Evolutionary conservation across 768 basidiomycete genomes (phyloP).

Genomic region (Crepidotus variabilis): DNA sequence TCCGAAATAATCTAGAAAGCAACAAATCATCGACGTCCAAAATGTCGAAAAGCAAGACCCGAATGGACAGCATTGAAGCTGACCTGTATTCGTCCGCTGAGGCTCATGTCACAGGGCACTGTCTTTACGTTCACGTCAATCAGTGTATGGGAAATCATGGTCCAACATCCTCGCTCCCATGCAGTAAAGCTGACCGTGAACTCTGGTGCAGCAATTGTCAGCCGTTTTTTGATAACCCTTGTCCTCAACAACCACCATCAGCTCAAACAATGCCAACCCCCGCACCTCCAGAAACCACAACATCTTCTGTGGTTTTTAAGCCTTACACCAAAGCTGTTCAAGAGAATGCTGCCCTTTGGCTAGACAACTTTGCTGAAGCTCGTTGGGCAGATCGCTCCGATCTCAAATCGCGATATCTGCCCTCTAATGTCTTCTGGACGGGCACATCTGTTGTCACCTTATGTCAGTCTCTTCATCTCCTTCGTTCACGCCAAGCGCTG

Average conservation of each 20-base stretch:
- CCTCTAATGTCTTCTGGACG: neutral
- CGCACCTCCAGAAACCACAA: neutral
- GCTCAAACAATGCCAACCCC: neutral
- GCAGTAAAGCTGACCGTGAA: neutral
- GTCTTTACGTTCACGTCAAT: neutral
- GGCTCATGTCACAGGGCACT: neutral
- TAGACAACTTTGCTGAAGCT: neutral
- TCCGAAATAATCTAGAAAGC: neutral
- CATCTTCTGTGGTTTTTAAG: neutral
- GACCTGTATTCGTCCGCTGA: neutral
- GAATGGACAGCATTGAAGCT: neutral
- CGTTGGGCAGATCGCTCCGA: neutral
- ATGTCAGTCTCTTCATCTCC: neutral
- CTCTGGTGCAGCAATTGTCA: conserved; percentile 1
- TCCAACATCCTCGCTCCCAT: neutral
- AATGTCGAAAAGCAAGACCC: neutral
- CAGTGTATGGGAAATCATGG: neutral
- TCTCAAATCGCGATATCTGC: neutral
- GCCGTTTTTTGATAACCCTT: neutral
- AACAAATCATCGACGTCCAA: too few species aligned
- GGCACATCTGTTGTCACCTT: neutral
- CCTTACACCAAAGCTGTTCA: neutral
- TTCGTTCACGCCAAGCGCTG: too few species aligned
- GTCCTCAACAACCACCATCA: neutral
- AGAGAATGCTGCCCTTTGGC: neutral